Base-by-base conservation (phyloP, 2,329 filamentous ascomycete species). In the Pseudogymnoascus sp. region DNA sequence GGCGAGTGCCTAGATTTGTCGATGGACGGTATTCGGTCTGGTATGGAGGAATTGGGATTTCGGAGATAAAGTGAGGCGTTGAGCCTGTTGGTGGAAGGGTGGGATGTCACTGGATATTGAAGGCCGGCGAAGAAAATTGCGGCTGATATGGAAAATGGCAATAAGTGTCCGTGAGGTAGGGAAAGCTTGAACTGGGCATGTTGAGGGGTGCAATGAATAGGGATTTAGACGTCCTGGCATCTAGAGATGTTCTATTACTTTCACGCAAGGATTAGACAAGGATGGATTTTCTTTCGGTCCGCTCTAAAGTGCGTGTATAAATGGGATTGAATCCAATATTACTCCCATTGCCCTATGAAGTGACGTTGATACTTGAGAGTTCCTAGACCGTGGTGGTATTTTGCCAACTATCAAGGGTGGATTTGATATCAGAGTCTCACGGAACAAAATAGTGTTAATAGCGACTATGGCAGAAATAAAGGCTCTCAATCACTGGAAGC, bases 181-280 rank as follows among this genome's bases (percentile, higher is more conserved):
- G 50, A 19, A 19, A 13, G 50, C 50, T 57, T 19, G 50, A 57
- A 57, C 5, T 6, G 26, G 50, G 28, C 10, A 57, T 19, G 3
- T 13, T 31, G 47, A 13, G 47, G 50, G n/a, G 17, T 33, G 50
- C 28, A 33, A 19, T 57, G 50, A 19, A 13, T 57, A 15, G 28
- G 50, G 50, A 57, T 57, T 33, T 33, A 57, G 50, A 57, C 50
- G n/a, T 57, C 50, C 47, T 19, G 50, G 50, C 50, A 57, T 57
- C 50, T 57, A 57, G 50, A 57, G 26, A 57, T 57, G 50, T 57
- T 57, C 50, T 57, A 57, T 57, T 57, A 57, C 28, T 57, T 33
- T 53, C 23, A 31, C 47, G n/a, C 47, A 31, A 31, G 23, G 26
- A 26, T 53, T 53, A 53, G 47, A 31, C 47, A 31, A 53, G 47